Conservation (phyloP, 169 alveolate species). For the Cryptosporidium sp. region DNA sequence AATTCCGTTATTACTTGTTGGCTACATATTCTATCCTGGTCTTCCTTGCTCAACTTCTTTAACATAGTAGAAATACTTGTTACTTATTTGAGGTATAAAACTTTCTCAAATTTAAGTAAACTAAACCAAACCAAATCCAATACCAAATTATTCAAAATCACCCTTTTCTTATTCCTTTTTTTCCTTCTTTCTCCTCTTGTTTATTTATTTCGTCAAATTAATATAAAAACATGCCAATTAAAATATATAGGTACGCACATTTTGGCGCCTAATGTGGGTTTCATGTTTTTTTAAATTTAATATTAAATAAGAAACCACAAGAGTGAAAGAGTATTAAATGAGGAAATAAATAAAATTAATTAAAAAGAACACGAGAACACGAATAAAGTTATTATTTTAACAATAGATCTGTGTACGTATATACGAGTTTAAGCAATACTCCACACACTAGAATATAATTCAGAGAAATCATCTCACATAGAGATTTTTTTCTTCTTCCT, state of each 20-base stretch:
- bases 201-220: background rate
- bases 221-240: background rate
- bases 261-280: conserved; percentile 72
- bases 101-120: background rate
- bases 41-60: conserved; percentile 40
- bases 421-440: background rate
- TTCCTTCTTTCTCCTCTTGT: background rate
- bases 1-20: conserved; percentile 79
- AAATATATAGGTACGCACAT: background rate
- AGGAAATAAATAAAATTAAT: background rate
- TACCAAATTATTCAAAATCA: background rate
- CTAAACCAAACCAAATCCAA: background rate
- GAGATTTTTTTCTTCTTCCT: no score
- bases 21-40: conserved; percentile 71
- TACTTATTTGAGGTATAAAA: background rate
- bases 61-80: conserved; percentile 4
- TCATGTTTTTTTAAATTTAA: conserved; percentile 29
- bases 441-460: background rate
- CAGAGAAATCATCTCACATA: background rate
- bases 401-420: background rate
- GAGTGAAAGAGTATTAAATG: background rate
- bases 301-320: background rate
- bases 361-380: no score
- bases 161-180: background rate
- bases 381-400: no score